Evolutionary conservation across 2,329 filamentous ascomycete species (phyloP).

Genomic region (Ascocoryne sarcoides): DNA sequence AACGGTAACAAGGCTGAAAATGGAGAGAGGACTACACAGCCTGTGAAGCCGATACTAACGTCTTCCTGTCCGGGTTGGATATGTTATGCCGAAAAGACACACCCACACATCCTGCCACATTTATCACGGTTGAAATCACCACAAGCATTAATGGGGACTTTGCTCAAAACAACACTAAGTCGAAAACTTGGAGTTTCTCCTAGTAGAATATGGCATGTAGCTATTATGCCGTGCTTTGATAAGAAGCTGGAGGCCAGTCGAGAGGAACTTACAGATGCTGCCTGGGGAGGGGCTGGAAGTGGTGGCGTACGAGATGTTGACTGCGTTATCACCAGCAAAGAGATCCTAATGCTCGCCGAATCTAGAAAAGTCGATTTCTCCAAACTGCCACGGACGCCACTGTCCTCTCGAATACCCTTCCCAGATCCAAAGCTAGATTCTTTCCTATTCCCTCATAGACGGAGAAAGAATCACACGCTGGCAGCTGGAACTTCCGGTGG

Average conservation of each 20-base stretch:
- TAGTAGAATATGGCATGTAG: slow-evolving; percentile 83
- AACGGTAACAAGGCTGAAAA: background rate
- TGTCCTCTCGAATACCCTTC: slow-evolving; percentile 49
- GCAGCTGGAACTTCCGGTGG: slow-evolving; percentile 77
- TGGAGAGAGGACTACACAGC: slow-evolving; percentile 8
- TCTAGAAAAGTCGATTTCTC: slow-evolving; percentile 73
- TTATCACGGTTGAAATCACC: slow-evolving; percentile 88
- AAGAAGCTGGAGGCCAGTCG: slow-evolving; percentile 97
- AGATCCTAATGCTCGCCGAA: slow-evolving; percentile 81
- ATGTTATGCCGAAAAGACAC: slow-evolving; percentile 97
- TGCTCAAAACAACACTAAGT: slow-evolving; percentile 80
- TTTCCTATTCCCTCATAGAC: slow-evolving; percentile 62
- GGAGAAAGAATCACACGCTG: slow-evolving; percentile 36
- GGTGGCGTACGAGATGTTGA: slow-evolving; percentile 77
- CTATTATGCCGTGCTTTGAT: slow-evolving; percentile 97
- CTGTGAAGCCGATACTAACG: slow-evolving; percentile 59
- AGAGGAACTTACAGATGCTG: slow-evolving; percentile 76
- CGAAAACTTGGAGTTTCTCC: slow-evolving; percentile 62
- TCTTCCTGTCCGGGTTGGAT: slow-evolving; percentile 97
- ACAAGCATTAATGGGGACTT: slow-evolving; percentile 81
- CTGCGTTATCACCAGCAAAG: slow-evolving; percentile 94
- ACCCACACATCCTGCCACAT: slow-evolving; percentile 86
- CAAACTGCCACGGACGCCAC: slow-evolving; percentile 50
- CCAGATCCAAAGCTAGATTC: slow-evolving; percentile 61
- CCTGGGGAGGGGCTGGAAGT: slow-evolving; percentile 51